Evolutionary conservation across 78 protist genomes (phyloP), one percentile per base, ranked within the genome.

Genomic region (Creolimax fragrantissima): DNA sequence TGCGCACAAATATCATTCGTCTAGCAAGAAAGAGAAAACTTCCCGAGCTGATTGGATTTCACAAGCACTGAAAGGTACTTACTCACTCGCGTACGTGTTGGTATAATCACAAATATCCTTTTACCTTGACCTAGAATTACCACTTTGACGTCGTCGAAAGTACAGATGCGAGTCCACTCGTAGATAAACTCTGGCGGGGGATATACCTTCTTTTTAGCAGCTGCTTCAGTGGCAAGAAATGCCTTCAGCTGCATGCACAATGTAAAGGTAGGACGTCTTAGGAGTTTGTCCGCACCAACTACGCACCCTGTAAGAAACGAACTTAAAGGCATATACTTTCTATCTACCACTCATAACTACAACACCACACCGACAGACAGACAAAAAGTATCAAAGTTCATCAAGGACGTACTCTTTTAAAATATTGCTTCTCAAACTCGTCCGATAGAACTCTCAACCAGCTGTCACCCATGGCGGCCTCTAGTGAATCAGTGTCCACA

Each of bases 81-180:
- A n/a, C n/a, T n/a, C n/a, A n/a, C n/a, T n/a, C n/a, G n/a, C n/a
- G n/a, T n/a, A n/a, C n/a, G n/a, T n/a, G n/a, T n/a, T n/a, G n/a
- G n/a, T n/a, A n/a, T n/a, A n/a, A n/a, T n/a, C n/a, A n/a, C n/a
- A n/a, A n/a, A n/a, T n/a, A n/a, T n/a, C n/a, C n/a, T n/a, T n/a
- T n/a, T 11, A 88, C 90, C 92, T 36, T 89, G 92, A 5, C 92
- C 92, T 41, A 89, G 11, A 4, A 89, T 89, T 5, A 89, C 92
- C 42, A 89, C 92, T 36, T 89, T 89, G 42, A 89, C 84, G 35
- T 89, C 92, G 35, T 47, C 84, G 5, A 89, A 47, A 11, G 84
- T 5, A 36, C 92, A 89, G 39, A 47, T 4, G 4, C 84, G 81
- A 35, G 84, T 45, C 84, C 88, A 89, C 39, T 32, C 37, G 89